Base-by-base conservation (phyloP, 768 basidiomycete species). In the Candolleomyces eurysporus region DNA sequence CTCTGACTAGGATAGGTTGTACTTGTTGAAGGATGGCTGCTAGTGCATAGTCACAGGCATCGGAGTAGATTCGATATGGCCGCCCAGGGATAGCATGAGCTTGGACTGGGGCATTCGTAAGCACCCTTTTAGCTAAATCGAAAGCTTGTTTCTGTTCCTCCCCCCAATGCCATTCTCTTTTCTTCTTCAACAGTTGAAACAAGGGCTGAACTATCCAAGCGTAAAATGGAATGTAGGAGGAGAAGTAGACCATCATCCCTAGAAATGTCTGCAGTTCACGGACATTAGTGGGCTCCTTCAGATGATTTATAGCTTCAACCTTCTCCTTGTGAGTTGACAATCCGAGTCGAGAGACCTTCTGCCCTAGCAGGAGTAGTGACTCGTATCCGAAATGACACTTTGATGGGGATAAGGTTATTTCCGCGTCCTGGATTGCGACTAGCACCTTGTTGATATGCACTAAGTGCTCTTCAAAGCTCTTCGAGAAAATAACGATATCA, bases 401-500 rank as follows among this genome's bases (percentile, higher is more conserved):
- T 0, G 61, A 13, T 0, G 71, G 77, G 0, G 76, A 72, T 0
- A 78, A 61, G 2, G 76, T 78, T 1, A 78, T 66, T 16, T 65
- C 63, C 0, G 73, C 67, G 4, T 61, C 48, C 0, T 22, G 59
- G 32, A 78, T 74, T 0, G 73, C 73, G 26, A 46, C n/a, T 3
- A 76, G 58, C 0, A 78, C 72, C 8, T 58, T 16, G 26, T 74
- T 74, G 0, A 77, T 19, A 48, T 77, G 74, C 0, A 43, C 1
- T 0, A 73, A 0, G 59, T 80, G 76, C 1, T 78, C 70, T 0
- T 74, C 62, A 2, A 69, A 69, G 0, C 60, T 63, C 30, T 57
- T 40, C 0, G 72, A 75, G 53, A 69, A 79, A 0, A 79, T 68
- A 0, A 79, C 69, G 1, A 80, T 79, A 51, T 81, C 73, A 51